Evolutionary conservation across 179 eudicot species (phyloP).

Genomic region (Silene coronaria): DNA sequence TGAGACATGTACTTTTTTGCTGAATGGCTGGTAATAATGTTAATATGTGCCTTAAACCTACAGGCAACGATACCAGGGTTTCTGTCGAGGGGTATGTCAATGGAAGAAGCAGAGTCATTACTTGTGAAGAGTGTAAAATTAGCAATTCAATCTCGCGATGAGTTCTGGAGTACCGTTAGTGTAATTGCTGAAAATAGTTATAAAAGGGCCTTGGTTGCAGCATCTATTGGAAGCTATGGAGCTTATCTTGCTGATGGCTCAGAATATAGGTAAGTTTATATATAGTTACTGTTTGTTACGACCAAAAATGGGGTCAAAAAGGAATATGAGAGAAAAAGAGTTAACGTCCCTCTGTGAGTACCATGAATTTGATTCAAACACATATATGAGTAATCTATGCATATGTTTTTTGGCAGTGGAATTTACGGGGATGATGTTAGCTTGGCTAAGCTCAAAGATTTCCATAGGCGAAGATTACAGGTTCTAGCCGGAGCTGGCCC

Average conservation of each 20-base stretch:
- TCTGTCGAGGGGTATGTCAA: constrained; percentile 61
- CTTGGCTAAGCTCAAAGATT: constrained; percentile 67
- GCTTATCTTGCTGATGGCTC: constrained; percentile 96
- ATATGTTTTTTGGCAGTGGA: constrained; percentile 41
- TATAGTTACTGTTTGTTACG: neutral
- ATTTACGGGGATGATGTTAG: constrained; percentile 47
- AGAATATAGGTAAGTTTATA: constrained; percentile 59
- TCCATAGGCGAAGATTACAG: constrained; percentile 72
- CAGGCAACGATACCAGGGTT: constrained; percentile 87
- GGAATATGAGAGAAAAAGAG: no score
- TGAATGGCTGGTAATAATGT: neutral
- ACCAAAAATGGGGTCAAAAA: neutral
- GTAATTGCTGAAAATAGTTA: constrained; percentile 30
- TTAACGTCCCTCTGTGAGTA: no score
- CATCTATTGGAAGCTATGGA: constrained; percentile 91
- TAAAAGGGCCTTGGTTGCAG: constrained; percentile 73
- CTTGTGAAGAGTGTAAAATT: constrained; percentile 59
- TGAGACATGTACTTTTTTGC: neutral
- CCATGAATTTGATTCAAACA: neutral
- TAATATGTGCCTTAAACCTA: constrained; percentile 1
- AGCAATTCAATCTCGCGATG: constrained; percentile 67
- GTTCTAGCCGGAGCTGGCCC: constrained; percentile 75
- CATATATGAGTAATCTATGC: neutral
- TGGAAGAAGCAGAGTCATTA: constrained; percentile 59
- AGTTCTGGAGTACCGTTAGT: constrained; percentile 54